Evolutionary conservation across 2,329 filamentous ascomycete genomes (phyloP), one percentile per base, ranked within the genome.

Genomic region (Albophoma yamanashiensis): DNA sequence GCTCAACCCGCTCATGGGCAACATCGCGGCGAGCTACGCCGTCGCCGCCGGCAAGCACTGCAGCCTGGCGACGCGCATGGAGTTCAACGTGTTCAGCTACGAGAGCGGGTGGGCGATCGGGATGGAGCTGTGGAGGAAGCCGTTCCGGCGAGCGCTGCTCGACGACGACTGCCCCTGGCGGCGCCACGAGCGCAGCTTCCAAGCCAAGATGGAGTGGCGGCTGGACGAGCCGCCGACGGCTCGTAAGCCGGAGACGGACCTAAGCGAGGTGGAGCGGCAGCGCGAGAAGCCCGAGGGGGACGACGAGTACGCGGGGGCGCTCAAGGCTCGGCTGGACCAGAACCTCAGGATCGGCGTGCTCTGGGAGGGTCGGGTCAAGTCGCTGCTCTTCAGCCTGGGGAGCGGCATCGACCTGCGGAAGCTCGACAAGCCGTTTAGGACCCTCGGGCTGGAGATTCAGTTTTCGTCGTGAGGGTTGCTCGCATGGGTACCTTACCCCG

Each of bases 81-180:
- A 95, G 70, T 99, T 99, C 76, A 99, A 99, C 69, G 89, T 97
- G 57, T 97, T 97, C 75, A 96, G 91, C 71, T 99, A 97, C 77
- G 94, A 99, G 77, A 96, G 91, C 70, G 89, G 94, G 61, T 88
- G 96, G 79, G 88, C 92, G 34, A 83, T 97, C 31, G 94, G 94
- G 17, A 90, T 91, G 76, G 94, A 99, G 76, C 78, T 97, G 52
- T 99, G 94, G 93, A 86, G 90, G 68, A 88, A 85, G 67, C 79
- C 78, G 25, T 71, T 75, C 20, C 60, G 66, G 62, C 74, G 77
- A 22, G 75, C 50, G 70, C 73, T 67, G 31, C 66, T 76, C 7
- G 74, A 75, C 7, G 70, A 70, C 1, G 72, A 73, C 39, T 66
- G 66, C 8, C 67, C 40, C 15, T 58, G 57, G 20, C 58, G 55